Conservation (phyloP, 2,329 filamentous ascomycete species). For the Scedosporium apiospermum region DNA sequence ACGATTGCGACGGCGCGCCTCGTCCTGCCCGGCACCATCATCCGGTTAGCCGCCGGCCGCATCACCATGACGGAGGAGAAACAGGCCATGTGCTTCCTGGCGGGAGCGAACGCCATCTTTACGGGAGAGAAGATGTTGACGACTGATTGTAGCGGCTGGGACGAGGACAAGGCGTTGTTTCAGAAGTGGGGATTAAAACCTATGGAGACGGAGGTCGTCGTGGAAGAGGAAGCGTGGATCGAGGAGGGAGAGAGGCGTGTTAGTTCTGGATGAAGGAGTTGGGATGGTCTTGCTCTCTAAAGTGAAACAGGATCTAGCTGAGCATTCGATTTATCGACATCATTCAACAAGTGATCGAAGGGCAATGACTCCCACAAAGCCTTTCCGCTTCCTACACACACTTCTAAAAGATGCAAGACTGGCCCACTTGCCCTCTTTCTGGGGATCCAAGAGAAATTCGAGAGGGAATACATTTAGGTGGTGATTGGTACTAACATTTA, state of each 20-base stretch:
- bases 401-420: too few species aligned
- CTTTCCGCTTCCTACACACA: too few species aligned
- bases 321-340: constrained; percentile 3
- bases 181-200: constrained; percentile 70
- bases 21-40: constrained; percentile 76
- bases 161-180: constrained; percentile 80
- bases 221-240: neutral
- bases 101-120: constrained; percentile 88
- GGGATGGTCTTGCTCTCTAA: constrained; percentile 6
- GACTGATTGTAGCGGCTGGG: constrained; percentile 84
- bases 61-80: constrained; percentile 82
- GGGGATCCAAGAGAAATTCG: too few species aligned
- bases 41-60: constrained; percentile 75
- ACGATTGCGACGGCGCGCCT: constrained; percentile 78
- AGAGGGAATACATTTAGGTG: too few species aligned
- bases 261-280: neutral
- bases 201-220: constrained; percentile 47
- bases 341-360: neutral
- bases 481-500: too few species aligned
- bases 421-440: too few species aligned
- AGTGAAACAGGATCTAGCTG: constrained; percentile 6
- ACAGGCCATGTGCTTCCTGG: constrained; percentile 82
- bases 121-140: constrained; percentile 95
- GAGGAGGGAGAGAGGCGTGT: neutral
- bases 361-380: neutral